These are phyloP conservation scores for Amaranthus hypochondriacus DNA, from an alignment of 148 eudicot genomes.

Conservation along the genomic window DNA sequence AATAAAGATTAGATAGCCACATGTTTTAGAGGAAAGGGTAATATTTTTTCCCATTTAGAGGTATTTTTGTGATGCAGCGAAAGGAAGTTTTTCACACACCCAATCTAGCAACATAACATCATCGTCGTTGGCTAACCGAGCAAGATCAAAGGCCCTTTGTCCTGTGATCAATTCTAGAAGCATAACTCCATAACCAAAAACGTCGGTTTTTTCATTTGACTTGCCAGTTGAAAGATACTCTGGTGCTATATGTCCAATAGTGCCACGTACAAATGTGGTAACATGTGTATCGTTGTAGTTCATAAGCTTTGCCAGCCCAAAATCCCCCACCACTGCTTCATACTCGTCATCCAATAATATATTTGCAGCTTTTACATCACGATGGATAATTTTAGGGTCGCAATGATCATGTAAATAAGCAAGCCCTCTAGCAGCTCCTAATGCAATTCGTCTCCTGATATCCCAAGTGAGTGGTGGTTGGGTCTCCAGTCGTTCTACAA, in stretches of 20 bases:
- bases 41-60: neutral
- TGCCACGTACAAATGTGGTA: slow-evolving; percentile 48
- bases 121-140: slow-evolving; percentile 50
- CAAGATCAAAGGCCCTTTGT: slow-evolving; percentile 56
- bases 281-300: slow-evolving; percentile 50
- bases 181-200: slow-evolving; percentile 52
- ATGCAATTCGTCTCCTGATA: slow-evolving; percentile 37
- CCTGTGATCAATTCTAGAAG: slow-evolving; percentile 55
- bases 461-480: slow-evolving; percentile 40
- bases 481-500: slow-evolving; percentile 35
- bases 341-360: slow-evolving; percentile 42
- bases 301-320: slow-evolving; percentile 48
- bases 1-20: neutral
- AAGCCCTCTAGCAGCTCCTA: slow-evolving; percentile 46
- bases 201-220: slow-evolving; percentile 51
- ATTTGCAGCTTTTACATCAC: slow-evolving; percentile 52
- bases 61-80: neutral
- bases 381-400: slow-evolving; percentile 46
- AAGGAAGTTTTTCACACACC: slow-evolving; percentile 22
- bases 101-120: slow-evolving; percentile 56
- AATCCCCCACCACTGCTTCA: slow-evolving; percentile 50
- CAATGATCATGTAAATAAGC: slow-evolving; percentile 48
- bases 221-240: slow-evolving; percentile 54
- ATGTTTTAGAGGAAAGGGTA: too few species aligned
- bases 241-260: slow-evolving; percentile 48